Evolutionary conservation across 495 filamentous ascomycete species (phyloP), one percentile per base, ranked within the genome.

Genomic region (Letharia columbiana): DNA sequence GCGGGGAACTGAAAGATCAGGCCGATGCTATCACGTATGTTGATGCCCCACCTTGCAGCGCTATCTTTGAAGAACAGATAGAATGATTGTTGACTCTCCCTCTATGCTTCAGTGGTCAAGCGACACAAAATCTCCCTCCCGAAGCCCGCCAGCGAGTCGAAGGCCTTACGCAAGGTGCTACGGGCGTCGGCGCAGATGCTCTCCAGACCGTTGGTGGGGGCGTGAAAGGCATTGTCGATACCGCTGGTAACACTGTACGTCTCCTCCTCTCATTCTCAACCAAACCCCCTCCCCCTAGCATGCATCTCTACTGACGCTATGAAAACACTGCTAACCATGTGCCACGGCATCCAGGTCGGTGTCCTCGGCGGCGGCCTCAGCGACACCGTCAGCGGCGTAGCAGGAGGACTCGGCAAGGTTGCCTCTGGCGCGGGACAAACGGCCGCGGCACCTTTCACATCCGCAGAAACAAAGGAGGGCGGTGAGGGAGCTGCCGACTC

Each of bases 171-270:
- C 56, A 68, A 56, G 54, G 66, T 18, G 62, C 61, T 17, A 65
- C 64, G 3, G 63, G 52, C 8, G 66, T 66, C 4, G 66, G 60
- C 40, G 57, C 58, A 11, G 68, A 66, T 17, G 62, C 63, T 1
- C 47, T 66, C 1, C 60, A 65, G 40, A 68, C 68, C 15, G 62
- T 60, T 6, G 68, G 68, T 5, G 68, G 68, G 28, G 68, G 60
- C 2, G 66, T 68, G 2, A 70, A 70, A 23, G 68, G 68, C 8
- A 59, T 70, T 3, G 62, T 70, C 15, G 68, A 70, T 66, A 70
- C 68, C 2, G 66, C 68, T 23, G 68, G 68, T 39, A 68, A 70
- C 20, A 70, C 68, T 15, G 68, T 70, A 35, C 44, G 64, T 60
- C 35, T 20, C 13, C 45, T 62, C 11, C 62, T 45, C 18, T 39